Evolutionary conservation across 2,329 filamentous ascomycete species (phyloP).

Genomic region (Penicillium sp.): DNA sequence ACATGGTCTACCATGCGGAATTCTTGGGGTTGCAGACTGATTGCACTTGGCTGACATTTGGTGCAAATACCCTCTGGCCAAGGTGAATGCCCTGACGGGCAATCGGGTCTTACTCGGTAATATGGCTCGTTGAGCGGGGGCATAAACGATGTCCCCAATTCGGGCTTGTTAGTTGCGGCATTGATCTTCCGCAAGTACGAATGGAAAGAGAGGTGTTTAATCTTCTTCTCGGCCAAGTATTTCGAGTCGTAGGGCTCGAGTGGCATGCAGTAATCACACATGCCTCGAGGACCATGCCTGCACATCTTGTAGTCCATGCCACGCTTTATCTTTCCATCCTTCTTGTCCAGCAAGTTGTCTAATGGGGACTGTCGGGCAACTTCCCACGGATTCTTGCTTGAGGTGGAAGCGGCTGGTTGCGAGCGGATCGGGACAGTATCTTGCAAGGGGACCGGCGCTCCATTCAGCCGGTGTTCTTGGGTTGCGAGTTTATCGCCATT

Average conservation of each 20-base stretch:
- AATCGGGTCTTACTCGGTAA: constrained; percentile 82
- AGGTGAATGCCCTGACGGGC: constrained; percentile 84
- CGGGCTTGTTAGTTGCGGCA: constrained; percentile 91
- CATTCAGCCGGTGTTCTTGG: constrained; percentile 37
- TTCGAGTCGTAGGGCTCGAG: constrained; percentile 87
- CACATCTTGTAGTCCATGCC: constrained; percentile 80
- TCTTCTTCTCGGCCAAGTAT: constrained; percentile 91
- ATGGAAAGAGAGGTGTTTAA: constrained; percentile 97
- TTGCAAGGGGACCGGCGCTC: constrained; percentile 32
- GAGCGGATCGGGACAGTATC: constrained; percentile 65
- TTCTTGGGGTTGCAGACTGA: constrained; percentile 86
- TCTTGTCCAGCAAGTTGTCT: constrained; percentile 80
- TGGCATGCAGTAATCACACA: constrained; percentile 99
- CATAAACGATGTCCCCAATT: constrained; percentile 91
- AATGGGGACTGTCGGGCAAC: constrained; percentile 80
- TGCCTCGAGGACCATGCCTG: constrained; percentile 90
- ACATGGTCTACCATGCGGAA: constrained; percentile 99
- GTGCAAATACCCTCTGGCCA: constrained; percentile 98
- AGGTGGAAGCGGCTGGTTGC: constrained; percentile 52
- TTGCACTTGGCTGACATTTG: constrained; percentile 96
- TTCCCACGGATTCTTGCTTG: constrained; percentile 89
- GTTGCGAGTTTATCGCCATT: constrained; percentile 27
- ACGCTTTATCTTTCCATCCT: constrained; percentile 82
- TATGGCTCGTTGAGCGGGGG: constrained; percentile 90
- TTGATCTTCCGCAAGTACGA: constrained; percentile 93